Conservation (phyloP, 2,329 filamentous ascomycete genomes). For the Cadophora gregata region DNA sequence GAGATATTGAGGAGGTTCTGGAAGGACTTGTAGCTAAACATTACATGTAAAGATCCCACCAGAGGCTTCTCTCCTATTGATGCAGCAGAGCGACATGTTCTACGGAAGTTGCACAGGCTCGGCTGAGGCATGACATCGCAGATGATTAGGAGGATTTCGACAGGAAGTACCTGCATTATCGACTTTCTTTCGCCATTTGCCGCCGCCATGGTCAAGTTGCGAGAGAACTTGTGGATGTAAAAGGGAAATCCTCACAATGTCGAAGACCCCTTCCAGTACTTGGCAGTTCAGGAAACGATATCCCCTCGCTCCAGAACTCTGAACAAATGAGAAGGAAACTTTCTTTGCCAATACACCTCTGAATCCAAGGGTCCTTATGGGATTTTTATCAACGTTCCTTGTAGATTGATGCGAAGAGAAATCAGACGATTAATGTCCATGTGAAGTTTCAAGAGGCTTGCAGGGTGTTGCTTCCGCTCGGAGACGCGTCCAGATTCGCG, state of each 20-base stretch:
- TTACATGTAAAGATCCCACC: conserved; percentile 6
- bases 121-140: background rate
- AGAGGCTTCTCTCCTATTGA: background rate
- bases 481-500: background rate
- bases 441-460: conserved; percentile 2
- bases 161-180: background rate
- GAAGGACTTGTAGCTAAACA: conserved; percentile 16
- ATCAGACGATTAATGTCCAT: conserved; percentile 3
- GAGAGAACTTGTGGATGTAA: background rate
- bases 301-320: background rate
- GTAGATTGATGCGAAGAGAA: background rate
- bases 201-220: background rate
- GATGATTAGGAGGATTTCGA: conserved; percentile 1
- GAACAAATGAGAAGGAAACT: background rate
- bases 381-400: conserved; percentile 1
- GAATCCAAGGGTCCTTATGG: background rate
- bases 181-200: background rate
- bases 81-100: background rate
- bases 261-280: background rate
- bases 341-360: conserved; percentile 3
- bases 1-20: conserved; percentile 16
- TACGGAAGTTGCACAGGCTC: background rate
- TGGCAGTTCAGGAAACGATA: background rate
- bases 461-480: conserved; percentile 1
- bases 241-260: background rate